phyloP scores from a whole-genome alignment of 495 filamentous ascomycete species.

The Trypethelium eluteriae region DNA sequence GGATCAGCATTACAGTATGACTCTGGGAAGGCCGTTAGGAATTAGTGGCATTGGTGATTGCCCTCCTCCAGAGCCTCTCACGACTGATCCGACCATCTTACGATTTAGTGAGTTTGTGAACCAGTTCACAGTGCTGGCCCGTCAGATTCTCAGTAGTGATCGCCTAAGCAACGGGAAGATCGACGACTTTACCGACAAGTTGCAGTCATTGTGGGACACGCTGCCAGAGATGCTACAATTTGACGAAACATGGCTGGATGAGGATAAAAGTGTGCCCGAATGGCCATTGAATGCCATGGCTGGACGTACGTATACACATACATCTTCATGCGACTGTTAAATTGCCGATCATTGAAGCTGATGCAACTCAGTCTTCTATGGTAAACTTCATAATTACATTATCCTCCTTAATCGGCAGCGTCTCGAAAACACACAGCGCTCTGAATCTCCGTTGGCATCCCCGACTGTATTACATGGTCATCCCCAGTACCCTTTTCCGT shows the following conservation, averaged over 20 bases:
- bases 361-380: slow-evolving; percentile 32
- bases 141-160: slow-evolving; percentile 40
- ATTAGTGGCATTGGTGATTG: slow-evolving; percentile 44
- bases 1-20: slow-evolving; percentile 46
- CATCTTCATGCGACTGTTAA: not conserved
- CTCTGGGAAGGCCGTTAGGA: slow-evolving; percentile 40
- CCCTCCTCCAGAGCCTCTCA: slow-evolving; percentile 37
- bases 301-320: slow-evolving; percentile 26
- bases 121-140: slow-evolving; percentile 41
- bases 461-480: not conserved
- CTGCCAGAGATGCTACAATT: slow-evolving; percentile 40
- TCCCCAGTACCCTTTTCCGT: slow-evolving; percentile 6
- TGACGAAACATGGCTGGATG: slow-evolving; percentile 40
- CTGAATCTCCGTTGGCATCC: slow-evolving; percentile 18
- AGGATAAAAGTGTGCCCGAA: slow-evolving; percentile 34
- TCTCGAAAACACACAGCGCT: slow-evolving; percentile 24
- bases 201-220: slow-evolving; percentile 37
- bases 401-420: slow-evolving; percentile 44
- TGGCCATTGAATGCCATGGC: slow-evolving; percentile 43
- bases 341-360: not conserved
- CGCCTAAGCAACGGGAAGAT: slow-evolving; percentile 37
- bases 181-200: slow-evolving; percentile 40
- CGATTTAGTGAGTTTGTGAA: slow-evolving; percentile 38
- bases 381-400: slow-evolving; percentile 41
- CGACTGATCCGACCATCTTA: slow-evolving; percentile 36